Conservation (phyloP, 1,139 yeast genomes). For the Petasospora rhodanensis region DNA sequence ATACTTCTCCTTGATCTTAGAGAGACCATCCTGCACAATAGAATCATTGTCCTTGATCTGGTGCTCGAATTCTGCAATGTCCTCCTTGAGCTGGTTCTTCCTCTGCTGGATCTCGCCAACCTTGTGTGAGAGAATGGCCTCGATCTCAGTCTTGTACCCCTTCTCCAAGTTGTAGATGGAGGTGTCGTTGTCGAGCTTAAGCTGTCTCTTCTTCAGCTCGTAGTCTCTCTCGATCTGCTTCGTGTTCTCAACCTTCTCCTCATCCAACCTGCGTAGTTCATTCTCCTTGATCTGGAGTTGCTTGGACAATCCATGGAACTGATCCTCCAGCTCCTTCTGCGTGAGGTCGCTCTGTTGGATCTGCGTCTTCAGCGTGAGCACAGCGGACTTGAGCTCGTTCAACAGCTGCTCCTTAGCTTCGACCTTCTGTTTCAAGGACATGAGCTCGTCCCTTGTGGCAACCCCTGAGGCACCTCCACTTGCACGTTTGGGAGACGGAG, state of each 20-base stretch:
- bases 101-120: slow-evolving; percentile 29
- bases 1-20: slow-evolving; percentile 21
- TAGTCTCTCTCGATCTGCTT: slow-evolving; percentile 33
- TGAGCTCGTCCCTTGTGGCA: slow-evolving; percentile 10
- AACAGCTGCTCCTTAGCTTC: slow-evolving; percentile 21
- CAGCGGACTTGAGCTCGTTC: slow-evolving; percentile 22
- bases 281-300: slow-evolving; percentile 34
- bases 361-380: slow-evolving; percentile 36
- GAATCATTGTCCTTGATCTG: slow-evolving; percentile 26
- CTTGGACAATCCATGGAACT: slow-evolving; percentile 12
- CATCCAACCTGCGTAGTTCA: slow-evolving; percentile 33
- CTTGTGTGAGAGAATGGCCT: slow-evolving; percentile 32
- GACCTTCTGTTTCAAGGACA: slow-evolving; percentile 7
- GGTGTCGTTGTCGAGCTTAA: slow-evolving; percentile 34
- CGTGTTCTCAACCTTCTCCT: slow-evolving; percentile 32
- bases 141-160: slow-evolving; percentile 32
- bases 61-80: slow-evolving; percentile 20
- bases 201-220: slow-evolving; percentile 33
- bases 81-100: slow-evolving; percentile 19
- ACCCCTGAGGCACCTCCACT: no score
- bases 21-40: slow-evolving; percentile 19
- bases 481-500: no score
- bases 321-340: slow-evolving; percentile 28
- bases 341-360: slow-evolving; percentile 37
- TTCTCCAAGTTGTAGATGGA: slow-evolving; percentile 37